These are phyloP conservation scores for Acidomyces sp. DNA, from an alignment of 495 filamentous ascomycete genomes.

Conservation along the genomic window DNA sequence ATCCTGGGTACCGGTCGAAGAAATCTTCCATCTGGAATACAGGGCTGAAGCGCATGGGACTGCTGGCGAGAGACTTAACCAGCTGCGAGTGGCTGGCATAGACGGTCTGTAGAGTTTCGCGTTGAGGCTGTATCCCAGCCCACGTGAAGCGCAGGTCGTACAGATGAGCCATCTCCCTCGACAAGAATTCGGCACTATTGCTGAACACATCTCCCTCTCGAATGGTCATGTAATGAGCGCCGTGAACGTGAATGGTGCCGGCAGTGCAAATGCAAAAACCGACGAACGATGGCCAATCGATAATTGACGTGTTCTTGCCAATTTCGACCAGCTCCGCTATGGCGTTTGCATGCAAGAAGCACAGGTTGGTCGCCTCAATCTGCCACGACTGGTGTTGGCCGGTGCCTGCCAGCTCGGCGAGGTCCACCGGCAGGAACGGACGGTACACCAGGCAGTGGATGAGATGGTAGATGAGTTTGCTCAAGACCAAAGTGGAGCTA, in stretches of 20 bases:
- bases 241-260: conserved; percentile 74
- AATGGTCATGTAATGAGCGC: conserved; percentile 55
- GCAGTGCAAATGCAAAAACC: conserved; percentile 73
- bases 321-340: conserved; percentile 73
- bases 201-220: conserved; percentile 51
- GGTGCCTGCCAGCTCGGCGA: conserved; percentile 60
- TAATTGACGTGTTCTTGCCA: conserved; percentile 46
- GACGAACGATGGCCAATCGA: conserved; percentile 74
- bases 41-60: conserved; percentile 54
- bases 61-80: conserved; percentile 53
- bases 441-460: conserved; percentile 76
- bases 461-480: conserved; percentile 73
- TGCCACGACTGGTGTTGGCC: conserved; percentile 85
- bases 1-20: conserved; percentile 59
- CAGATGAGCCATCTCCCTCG: conserved; percentile 65
- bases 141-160: conserved; percentile 58
- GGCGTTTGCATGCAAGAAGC: conserved; percentile 75
- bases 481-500: conserved; percentile 62
- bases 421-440: conserved; percentile 71
- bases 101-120: conserved; percentile 59
- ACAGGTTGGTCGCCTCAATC: conserved; percentile 74
- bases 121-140: conserved; percentile 67
- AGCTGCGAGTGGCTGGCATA: conserved; percentile 61
- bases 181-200: conserved; percentile 55
- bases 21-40: conserved; percentile 79